Evolutionary conservation across 495 filamentous ascomycete genomes (phyloP).

Genomic region (Aspergillus coremiiformis): DNA sequence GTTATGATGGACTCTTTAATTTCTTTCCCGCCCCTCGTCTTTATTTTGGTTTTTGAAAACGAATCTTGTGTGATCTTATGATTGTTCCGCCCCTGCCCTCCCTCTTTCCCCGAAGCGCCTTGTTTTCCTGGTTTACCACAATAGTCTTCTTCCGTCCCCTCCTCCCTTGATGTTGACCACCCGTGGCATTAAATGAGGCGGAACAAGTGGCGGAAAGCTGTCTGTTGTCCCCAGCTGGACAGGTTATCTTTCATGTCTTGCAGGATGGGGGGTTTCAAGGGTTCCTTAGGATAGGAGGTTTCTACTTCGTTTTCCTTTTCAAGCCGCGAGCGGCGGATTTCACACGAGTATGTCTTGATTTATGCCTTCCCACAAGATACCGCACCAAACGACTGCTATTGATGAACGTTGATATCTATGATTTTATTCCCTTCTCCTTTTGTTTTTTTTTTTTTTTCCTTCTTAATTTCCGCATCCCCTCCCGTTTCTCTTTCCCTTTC

Average conservation of each 20-base stretch:
- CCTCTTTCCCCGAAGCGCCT: constrained; percentile 6
- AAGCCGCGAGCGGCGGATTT: constrained; percentile 21
- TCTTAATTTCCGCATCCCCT: background rate
- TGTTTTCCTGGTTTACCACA: constrained; percentile 4
- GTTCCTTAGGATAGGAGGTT: constrained; percentile 11
- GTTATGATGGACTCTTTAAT: constrained; percentile 15
- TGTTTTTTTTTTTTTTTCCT: background rate
- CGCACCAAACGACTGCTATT: constrained; percentile 19
- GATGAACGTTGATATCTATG: constrained; percentile 17
- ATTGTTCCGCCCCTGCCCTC: constrained; percentile 9
- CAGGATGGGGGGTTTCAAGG: constrained; percentile 6
- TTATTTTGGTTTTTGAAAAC: constrained; percentile 21
- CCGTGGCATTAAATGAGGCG: constrained; percentile 1
- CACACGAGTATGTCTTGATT: constrained; percentile 23
- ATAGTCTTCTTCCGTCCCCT: background rate
- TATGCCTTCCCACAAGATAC: constrained; percentile 26
- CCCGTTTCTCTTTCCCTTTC: background rate
- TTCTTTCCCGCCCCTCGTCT: constrained; percentile 4
- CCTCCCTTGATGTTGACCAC: background rate
- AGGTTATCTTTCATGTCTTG: constrained; percentile 6
- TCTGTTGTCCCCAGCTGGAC: background rate
- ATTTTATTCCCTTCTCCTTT: constrained; percentile 4
- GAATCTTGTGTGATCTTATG: constrained; percentile 20
- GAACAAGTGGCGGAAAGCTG: background rate
- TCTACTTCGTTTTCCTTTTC: constrained; percentile 8